Evolutionary conservation across 1,139 yeast genomes (phyloP), one percentile per base, ranked within the genome.

Genomic region (Suhomyces bribrorum): DNA sequence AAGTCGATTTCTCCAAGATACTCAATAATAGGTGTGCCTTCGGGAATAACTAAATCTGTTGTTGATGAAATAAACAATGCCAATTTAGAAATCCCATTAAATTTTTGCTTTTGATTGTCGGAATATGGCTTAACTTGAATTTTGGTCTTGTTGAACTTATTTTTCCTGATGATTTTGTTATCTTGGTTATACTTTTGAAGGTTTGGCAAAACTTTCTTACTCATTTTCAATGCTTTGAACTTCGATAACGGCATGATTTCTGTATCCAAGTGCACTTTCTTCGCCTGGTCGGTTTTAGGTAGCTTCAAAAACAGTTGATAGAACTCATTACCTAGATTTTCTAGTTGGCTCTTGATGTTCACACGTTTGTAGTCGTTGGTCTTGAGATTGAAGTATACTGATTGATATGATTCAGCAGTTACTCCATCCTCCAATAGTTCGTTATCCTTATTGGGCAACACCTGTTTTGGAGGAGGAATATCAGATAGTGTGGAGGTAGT

Each of bases 1-100:
- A 77, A 68, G 50, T 81, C 83, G 5, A 89, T 59, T 46, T 86
- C 94, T 6, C 97, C 97, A 9, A 81, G 60, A 46, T 81, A 75
- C 51, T 87, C 92, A 25, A 77, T 69, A 3, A 89, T 62, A 4
- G 78, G 69, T 2, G 81, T 74, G 23, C 75, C 78, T 33, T 69
- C 64, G 0, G 79, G 73, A 1, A 80, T 57, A 1, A 64, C 45
- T 16, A 47, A 37, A 4, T 52, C 52, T 8, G 44, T 45, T 11
- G 49, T 43, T 7, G 51, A 38, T 1, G 61, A 57, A 2, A 83
- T 54, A 48, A 77, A 83, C 14, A 90, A 66, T 0, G 94, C 89
- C 36, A 83, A 59, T 47, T 80, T 81, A 2, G 86, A 73, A 32
- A 86, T 76, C 0, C 96, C 96, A 31, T 80, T 78, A 50, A 85